A percentile compares a stretch with the other conserved stretches of the same genome.
phyloP scores from a whole-genome alignment of 78 protist genomes.

The Cavenderia fasciculata region DNA sequence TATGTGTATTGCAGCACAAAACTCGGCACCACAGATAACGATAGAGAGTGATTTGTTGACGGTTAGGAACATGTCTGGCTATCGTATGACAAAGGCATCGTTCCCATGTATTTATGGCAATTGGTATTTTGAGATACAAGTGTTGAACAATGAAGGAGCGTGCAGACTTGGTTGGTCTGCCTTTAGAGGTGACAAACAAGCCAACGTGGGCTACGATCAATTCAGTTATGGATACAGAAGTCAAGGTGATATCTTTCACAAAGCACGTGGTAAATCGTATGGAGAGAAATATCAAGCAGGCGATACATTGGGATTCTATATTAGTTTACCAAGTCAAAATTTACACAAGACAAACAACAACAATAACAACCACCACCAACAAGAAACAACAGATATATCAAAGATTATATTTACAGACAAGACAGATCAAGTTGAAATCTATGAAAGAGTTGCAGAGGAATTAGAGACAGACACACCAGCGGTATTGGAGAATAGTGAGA shows the following conservation, averaged over 20 bases:
- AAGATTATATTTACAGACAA: background rate
- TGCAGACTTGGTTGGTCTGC: slow-evolving; percentile 76
- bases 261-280: slow-evolving; percentile 21
- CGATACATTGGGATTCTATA: slow-evolving; percentile 68
- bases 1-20: slow-evolving; percentile 49
- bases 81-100: slow-evolving; percentile 69
- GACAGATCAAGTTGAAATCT: slow-evolving; percentile 14
- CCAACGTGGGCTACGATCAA: slow-evolving; percentile 78
- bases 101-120: slow-evolving; percentile 44
- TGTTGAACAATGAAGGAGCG: slow-evolving; percentile 6
- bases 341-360: background rate
- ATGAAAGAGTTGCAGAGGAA: slow-evolving; percentile 34
- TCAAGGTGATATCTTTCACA: slow-evolving; percentile 73
- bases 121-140: slow-evolving; percentile 75
- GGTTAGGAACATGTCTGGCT: slow-evolving; percentile 8
- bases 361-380: background rate
- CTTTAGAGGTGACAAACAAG: slow-evolving; percentile 49
- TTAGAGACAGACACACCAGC: background rate
- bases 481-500: slow-evolving; percentile 15
- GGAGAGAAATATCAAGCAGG: slow-evolving; percentile 26
- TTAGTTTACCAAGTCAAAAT: slow-evolving; percentile 53
- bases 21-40: slow-evolving; percentile 51
- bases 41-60: background rate
- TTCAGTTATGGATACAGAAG: slow-evolving; percentile 58
- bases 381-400: background rate